Percentiles rank a stretch among this genome's conserved stretches.
Evolutionary conservation across 2,329 filamentous ascomycete species (phyloP).

Genomic region (Talaromyces sp.): DNA sequence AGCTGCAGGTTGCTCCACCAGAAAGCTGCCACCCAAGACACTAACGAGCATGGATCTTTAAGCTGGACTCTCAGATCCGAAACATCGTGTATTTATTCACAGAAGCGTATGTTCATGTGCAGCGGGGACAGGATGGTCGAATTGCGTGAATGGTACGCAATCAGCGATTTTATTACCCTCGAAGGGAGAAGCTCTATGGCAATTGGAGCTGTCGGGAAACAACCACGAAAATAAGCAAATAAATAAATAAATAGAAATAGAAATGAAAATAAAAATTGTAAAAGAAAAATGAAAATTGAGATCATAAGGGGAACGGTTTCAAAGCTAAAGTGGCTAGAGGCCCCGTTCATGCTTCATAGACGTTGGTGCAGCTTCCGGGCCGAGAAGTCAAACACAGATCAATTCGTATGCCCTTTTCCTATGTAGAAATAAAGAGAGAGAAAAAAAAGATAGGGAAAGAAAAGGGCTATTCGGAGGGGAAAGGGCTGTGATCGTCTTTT

Average conservation of each 20-base stretch:
- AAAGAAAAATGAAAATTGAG: not conserved
- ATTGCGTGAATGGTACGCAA: not conserved
- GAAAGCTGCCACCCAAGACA: constrained; percentile 32
- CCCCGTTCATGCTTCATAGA: too few species aligned
- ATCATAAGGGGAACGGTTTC: not conserved
- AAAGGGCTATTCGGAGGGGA: not conserved
- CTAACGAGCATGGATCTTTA: constrained; percentile 12
- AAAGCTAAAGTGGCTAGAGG: too few species aligned
- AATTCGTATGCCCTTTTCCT: not conserved
- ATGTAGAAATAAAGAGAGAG: not conserved
- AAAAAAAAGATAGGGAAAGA: not conserved
- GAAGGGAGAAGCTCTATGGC: too few species aligned
- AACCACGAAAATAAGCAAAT: too few species aligned
- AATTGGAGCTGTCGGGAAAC: too few species aligned
- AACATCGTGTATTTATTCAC: constrained; percentile 1
- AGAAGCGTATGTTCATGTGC: too few species aligned
- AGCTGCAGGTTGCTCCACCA: constrained; percentile 30
- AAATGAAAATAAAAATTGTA: too few species aligned
- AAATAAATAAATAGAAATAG: too few species aligned
- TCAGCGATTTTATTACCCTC: too few species aligned
- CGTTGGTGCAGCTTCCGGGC: too few species aligned
- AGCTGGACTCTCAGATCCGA: constrained; percentile 1
- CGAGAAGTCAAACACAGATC: too few species aligned
- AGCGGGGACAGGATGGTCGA: too few species aligned
- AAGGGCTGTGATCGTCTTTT: constrained; percentile 5